phyloP scores from a whole-genome alignment of 306 rosid genomes.

The Trichosanthes truncata region DNA sequence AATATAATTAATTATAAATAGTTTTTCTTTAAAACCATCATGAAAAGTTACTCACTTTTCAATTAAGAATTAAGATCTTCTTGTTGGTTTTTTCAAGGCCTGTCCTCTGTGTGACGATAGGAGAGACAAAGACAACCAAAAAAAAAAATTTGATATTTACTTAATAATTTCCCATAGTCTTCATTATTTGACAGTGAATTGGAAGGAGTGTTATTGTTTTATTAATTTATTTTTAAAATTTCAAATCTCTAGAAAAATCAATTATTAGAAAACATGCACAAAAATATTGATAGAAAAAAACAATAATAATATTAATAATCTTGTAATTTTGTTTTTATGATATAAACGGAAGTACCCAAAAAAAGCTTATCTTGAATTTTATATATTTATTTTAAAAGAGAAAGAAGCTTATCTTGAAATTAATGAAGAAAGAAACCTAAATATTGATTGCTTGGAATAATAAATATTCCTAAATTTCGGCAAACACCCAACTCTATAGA shows the following conservation, averaged over 20 bases:
- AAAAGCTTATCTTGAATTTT: background rate
- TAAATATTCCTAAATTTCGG: constrained; percentile 10
- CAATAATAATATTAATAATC: background rate
- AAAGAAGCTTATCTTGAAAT: background rate
- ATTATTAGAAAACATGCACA: background rate
- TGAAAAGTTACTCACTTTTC: background rate
- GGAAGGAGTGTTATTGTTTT: background rate
- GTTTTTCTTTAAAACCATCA: background rate
- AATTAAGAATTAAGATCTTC: background rate
- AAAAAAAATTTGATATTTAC: background rate
- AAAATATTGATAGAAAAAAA: background rate
- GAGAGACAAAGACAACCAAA: background rate
- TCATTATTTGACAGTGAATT: background rate
- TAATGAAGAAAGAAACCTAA: background rate
- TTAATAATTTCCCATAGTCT: background rate
- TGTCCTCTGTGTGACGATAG: background rate
- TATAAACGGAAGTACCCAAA: background rate
- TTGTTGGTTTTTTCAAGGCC: background rate
- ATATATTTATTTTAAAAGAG: background rate
- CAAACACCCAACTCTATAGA: background rate
- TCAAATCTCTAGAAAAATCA: background rate
- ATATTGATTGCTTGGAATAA: background rate
- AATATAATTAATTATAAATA: background rate
- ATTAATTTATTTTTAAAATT: background rate
- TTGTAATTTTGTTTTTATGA: background rate